Evolutionary conservation across 495 filamentous ascomycete species (phyloP).

Genomic region (Aspergillus mulundensis): DNA sequence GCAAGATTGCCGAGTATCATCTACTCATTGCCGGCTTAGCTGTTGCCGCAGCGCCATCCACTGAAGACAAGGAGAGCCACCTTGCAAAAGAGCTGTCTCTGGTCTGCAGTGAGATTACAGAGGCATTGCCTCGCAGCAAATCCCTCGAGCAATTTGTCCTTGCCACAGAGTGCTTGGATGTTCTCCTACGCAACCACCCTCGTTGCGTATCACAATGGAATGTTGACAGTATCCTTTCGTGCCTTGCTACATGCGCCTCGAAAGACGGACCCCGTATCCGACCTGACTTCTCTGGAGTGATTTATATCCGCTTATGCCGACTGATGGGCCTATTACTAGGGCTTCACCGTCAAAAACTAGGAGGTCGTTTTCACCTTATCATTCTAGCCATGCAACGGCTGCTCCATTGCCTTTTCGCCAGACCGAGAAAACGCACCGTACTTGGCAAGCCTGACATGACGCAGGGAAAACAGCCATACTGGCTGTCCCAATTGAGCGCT

Average conservation of each 20-base stretch:
- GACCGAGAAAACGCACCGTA: conserved; percentile 44
- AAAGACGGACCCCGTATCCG: conserved; percentile 34
- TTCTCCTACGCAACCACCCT: conserved; percentile 54
- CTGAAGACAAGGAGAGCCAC: conserved; percentile 39
- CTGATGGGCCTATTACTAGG: conserved; percentile 53
- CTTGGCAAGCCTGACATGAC: conserved; percentile 25
- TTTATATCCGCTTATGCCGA: conserved; percentile 60
- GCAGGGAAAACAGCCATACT: conserved; percentile 34
- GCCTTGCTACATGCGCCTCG: conserved; percentile 52
- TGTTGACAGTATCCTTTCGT: conserved; percentile 59
- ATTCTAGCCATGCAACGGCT: conserved; percentile 59
- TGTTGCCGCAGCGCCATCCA: conserved; percentile 25
- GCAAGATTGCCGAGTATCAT: conserved; percentile 28
- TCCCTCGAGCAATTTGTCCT: conserved; percentile 53
- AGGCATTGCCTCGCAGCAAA: conserved; percentile 31
- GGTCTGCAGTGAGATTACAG: conserved; percentile 30
- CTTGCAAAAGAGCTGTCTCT: conserved; percentile 34
- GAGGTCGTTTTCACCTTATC: conserved; percentile 68
- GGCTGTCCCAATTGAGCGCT: conserved; percentile 43
- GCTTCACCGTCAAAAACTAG: conserved; percentile 61
- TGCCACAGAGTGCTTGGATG: conserved; percentile 48
- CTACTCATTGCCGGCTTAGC: conserved; percentile 39
- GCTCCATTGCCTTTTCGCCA: conserved; percentile 59
- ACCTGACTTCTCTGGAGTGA: conserved; percentile 40
- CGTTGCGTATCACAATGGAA: conserved; percentile 63